Conservation (phyloP, 805 yeast species). For the Spathaspora gorwiae region DNA sequence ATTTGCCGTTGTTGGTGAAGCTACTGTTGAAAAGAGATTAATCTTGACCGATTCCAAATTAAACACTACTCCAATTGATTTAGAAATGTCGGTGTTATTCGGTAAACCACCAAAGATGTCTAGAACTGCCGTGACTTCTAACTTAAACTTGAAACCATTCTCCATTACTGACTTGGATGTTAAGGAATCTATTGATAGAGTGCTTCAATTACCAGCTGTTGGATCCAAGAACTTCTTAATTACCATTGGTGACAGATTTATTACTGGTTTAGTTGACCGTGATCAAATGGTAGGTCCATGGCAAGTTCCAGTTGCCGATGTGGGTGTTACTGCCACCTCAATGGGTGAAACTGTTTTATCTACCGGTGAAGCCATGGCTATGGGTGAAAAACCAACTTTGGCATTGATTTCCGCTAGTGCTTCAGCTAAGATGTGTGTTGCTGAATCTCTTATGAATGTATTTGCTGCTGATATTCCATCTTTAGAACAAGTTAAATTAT, state of each 20-base stretch:
- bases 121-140: slow-evolving; percentile 61
- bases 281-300: slow-evolving; percentile 99
- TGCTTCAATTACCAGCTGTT: slow-evolving; percentile 84
- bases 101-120: slow-evolving; percentile 98
- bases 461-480: slow-evolving; percentile 84
- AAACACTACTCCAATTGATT: slow-evolving; percentile 84
- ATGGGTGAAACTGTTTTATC: slow-evolving; percentile 64
- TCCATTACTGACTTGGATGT: slow-evolving; percentile 33
- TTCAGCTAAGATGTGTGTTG: slow-evolving; percentile 92
- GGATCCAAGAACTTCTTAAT: slow-evolving; percentile 92
- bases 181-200: slow-evolving; percentile 71
- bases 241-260: slow-evolving; percentile 98
- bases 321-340: slow-evolving; percentile 91
- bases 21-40: slow-evolving; percentile 81
- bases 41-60: slow-evolving; percentile 75
- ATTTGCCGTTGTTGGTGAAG: slow-evolving; percentile 91
- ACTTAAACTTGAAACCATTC: slow-evolving; percentile 45
- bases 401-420: slow-evolving; percentile 88
- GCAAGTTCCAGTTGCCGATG: slow-evolving; percentile 99
- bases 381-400: slow-evolving; percentile 93
- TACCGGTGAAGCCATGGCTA: slow-evolving; percentile 96
- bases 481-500: slow-evolving; percentile 70
- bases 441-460: slow-evolving; percentile 85
- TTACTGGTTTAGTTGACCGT: slow-evolving; percentile 93
- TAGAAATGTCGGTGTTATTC: slow-evolving; percentile 90